A percentile compares a stretch with the other conserved stretches of the same genome.
Evolutionary conservation across 352 stramenopile species (phyloP).

Genomic region (Phytophthora pistaciae): DNA sequence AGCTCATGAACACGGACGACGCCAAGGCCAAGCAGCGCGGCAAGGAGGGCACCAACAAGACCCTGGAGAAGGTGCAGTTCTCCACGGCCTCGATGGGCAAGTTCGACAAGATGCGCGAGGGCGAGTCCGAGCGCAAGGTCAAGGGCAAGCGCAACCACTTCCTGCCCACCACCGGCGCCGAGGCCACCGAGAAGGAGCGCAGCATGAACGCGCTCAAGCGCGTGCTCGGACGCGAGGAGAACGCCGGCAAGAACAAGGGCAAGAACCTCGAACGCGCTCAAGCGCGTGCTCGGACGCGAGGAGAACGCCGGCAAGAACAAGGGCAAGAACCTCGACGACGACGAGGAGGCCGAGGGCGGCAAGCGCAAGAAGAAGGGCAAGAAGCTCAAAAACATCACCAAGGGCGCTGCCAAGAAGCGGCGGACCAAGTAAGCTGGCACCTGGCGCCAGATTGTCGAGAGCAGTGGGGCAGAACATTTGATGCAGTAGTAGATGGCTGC

Average conservation of each 20-base stretch:
- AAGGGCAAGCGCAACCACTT: conserved; percentile 90
- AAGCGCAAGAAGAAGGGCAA: conserved; percentile 73
- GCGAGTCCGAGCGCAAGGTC: conserved; percentile 91
- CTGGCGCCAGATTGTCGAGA: conserved; percentile 5
- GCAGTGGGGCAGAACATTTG: conserved; percentile 13
- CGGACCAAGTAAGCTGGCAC: conserved; percentile 58
- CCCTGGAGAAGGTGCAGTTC: conserved; percentile 92
- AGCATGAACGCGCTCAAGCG: conserved; percentile 83
- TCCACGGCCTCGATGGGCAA: conserved; percentile 95
- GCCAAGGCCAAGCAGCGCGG: conserved; percentile 86
- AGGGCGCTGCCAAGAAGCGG: conserved; percentile 71
- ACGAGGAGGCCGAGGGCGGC: conserved; percentile 58
- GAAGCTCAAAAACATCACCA: conserved; percentile 82
- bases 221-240: conserved; percentile 81
- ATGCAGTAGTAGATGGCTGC: conserved; percentile 1
- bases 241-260: conserved; percentile 80
- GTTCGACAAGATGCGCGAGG: conserved; percentile 95
- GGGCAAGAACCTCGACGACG: conserved; percentile 59
- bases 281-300: conserved; percentile 77
- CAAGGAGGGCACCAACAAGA: conserved; percentile 90
- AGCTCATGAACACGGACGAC: conserved; percentile 85
- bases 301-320: conserved; percentile 85
- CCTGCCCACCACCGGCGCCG: conserved; percentile 72
- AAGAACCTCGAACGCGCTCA: conserved; percentile 64
- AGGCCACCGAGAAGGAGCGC: conserved; percentile 83